Conservation (phyloP, 257 asterid genomes). For the Plantago ovata region DNA sequence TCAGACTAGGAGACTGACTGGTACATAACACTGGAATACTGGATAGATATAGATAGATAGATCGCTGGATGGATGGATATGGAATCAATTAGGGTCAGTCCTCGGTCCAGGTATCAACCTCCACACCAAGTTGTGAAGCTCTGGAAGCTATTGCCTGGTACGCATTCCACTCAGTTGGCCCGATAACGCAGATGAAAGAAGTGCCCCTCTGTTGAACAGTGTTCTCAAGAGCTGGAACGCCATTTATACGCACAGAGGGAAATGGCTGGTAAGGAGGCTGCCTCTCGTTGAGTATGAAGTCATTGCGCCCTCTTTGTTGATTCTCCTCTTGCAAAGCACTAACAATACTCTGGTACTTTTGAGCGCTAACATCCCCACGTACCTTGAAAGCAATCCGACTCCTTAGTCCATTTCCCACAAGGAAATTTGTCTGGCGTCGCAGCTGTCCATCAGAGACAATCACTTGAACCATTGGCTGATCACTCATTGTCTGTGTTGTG, state of each 20-base stretch:
- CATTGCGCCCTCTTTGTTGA: not conserved
- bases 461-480: not conserved
- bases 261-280: not conserved
- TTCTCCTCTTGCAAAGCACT: not conserved
- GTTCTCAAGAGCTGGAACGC: not conserved
- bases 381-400: not conserved
- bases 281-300: not conserved
- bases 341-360: not conserved
- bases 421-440: not conserved
- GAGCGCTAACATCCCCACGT: not conserved
- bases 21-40: no score
- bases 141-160: not conserved
- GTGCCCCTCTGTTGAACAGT: not conserved
- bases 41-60: no score
- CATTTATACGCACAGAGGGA: not conserved
- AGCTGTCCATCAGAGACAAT: not conserved
- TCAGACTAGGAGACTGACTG: no score
- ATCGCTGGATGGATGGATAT: no score
- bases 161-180: not conserved
- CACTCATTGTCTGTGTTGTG: no score
- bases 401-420: not conserved
- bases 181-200: not conserved
- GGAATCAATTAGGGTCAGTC: no score
- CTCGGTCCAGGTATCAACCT: not conserved
- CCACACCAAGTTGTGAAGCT: not conserved